Conservation (phyloP, 495 filamentous ascomycete genomes). For the Xylaria scruposa region DNA sequence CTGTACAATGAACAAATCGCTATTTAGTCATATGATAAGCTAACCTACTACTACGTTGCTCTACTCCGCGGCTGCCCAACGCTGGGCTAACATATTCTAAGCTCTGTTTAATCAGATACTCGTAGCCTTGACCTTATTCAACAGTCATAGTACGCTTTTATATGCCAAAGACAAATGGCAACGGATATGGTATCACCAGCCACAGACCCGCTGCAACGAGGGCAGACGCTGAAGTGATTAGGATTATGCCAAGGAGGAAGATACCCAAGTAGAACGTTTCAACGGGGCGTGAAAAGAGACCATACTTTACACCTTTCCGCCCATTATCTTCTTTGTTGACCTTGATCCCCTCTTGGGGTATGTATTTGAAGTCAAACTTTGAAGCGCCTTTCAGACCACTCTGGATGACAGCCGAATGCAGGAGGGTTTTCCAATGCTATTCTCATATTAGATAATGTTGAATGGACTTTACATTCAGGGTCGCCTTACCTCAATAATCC, state of each 20-base stretch:
- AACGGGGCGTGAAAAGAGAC: conserved; percentile 11
- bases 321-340: conserved; percentile 45
- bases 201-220: not conserved
- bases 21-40: not conserved
- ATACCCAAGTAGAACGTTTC: conserved; percentile 18
- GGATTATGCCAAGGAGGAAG: conserved; percentile 21
- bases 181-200: not conserved
- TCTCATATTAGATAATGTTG: not conserved
- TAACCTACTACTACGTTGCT: not conserved
- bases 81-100: not conserved
- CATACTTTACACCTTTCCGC: not conserved
- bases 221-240: not conserved
- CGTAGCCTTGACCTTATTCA: not conserved
- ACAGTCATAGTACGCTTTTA: not conserved
- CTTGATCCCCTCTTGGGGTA: conserved; percentile 50
- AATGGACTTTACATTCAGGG: not conserved
- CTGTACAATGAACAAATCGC: not conserved
- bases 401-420: conserved; percentile 35
- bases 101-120: not conserved
- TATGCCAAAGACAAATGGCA: not conserved
- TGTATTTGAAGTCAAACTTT: conserved; percentile 56
- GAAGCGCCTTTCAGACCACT: conserved; percentile 46
- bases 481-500: not conserved
- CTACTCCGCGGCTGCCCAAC: not conserved
- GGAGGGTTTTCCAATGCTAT: conserved; percentile 8